These are phyloP conservation scores for Triticum urartu DNA, from an alignment of 176 grass and related monocot species.

Conservation along the genomic window DNA sequence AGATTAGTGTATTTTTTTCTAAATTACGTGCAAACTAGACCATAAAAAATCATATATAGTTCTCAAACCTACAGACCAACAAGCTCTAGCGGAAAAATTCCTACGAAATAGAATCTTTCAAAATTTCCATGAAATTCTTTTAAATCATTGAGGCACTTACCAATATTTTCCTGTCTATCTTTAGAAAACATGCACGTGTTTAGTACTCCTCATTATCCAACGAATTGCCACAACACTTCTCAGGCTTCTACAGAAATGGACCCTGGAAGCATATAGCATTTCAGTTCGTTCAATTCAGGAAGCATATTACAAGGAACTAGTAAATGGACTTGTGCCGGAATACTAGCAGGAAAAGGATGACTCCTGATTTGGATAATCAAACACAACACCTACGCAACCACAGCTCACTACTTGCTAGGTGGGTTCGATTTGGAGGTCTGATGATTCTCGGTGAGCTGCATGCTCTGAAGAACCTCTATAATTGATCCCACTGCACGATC, in stretches of 20 bases:
- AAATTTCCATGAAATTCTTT: too few species aligned
- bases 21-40: too few species aligned
- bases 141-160: too few species aligned
- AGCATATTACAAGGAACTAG: not conserved
- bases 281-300: not conserved
- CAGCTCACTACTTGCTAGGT: conserved; percentile 26
- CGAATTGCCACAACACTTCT: too few species aligned
- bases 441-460: not conserved
- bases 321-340: not conserved
- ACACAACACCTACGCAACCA: not conserved
- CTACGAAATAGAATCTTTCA: too few species aligned
- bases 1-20: too few species aligned
- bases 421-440: not conserved
- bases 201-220: too few species aligned
- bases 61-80: too few species aligned
- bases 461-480: conserved; percentile 6
- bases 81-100: too few species aligned
- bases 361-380: not conserved
- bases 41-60: too few species aligned
- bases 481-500: not conserved
- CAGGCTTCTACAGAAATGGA: not conserved
- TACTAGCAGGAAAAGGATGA: not conserved
- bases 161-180: too few species aligned
- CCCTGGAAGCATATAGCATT: not conserved
- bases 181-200: too few species aligned